Base-by-base conservation (phyloP, 2,329 filamentous ascomycete genomes). In the Cladophialophora exuberans region DNA sequence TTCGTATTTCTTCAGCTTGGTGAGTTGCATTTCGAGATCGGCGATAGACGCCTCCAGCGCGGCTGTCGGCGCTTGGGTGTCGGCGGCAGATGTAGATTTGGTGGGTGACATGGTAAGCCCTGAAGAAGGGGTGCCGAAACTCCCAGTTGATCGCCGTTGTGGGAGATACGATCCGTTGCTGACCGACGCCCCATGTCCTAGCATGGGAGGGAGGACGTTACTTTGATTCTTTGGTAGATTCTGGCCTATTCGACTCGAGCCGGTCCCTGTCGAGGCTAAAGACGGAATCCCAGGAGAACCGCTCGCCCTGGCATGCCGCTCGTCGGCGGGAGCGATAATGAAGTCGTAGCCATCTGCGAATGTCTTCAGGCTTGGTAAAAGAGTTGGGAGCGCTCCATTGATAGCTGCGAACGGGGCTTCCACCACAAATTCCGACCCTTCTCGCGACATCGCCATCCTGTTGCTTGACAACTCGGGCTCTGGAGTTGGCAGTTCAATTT, bases 401-500 rank as follows among this genome's bases (percentile, higher is more conserved):
- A 54, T 30, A 26, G 28, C 41, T n/a, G 31, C 38, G 43, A 58
- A 62, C 6, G 52, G n/a, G 7, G 48, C 41, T 17, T 57, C 56
- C n/a, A 53, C 48, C 22, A 54, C 36, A 46, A 57, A 59, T 6
- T 62, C 62, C 3, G 62, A 64, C 10, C 55, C 41, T 42, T 64
- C 62, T 26, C 62, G 33, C 2, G 60, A 62, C 13, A 57, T 25
- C 9, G 42, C 55, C 15, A 57, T 18, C 13, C 60, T 58, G 20
- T 22, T 36, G n/a, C 45, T 44, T 9, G 62, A 62, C 31, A 56
- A 56, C 28, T 64, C 62, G 6, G 62, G 57, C 26, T 64, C 62
- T 17, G 62, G 62, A 6, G 62, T 64, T 3, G 59, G 61, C 22
- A 63, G 48, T 36, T 63, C 59, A 20, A 64, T 54, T 43, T 60